Evolutionary conservation across 495 filamentous ascomycete species (phyloP), one percentile per base, ranked within the genome.

Genomic region (Lasiosphaeriaceae sp.): DNA sequence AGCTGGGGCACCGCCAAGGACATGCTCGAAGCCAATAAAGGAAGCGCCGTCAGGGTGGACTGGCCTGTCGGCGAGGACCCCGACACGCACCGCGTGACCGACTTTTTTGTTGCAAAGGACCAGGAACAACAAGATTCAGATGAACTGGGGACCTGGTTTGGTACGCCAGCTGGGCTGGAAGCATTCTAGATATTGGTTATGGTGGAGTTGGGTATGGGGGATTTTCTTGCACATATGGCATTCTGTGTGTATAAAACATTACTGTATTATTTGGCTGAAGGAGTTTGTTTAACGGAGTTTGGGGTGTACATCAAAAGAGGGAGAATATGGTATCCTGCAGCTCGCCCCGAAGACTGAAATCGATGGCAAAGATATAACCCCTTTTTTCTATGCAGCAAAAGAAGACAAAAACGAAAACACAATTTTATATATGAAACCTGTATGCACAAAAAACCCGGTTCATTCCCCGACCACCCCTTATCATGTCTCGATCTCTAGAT

Each of bases 1-100:
- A 94, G 90, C 65, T 98, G 94, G 94, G 88, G 89, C 7, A 97
- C 94, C 1, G 89, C 87, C 11, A 97, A 92, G 69, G 92, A 97
- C 67, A 83, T 97, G 84, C 68, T 98, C 1, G 95, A 97, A 55
- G 65, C 70, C 79, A 82, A 76, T 24, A 80, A 80, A 52, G 80
- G 71, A 2, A 78, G 69, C 22, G 71, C 82, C 14, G 74, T 84
- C 31, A 86, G 80, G 57, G 88, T 95, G 1, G 91, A 96, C 37
- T 98, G 94, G 94, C 89, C 90, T 0, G 76, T 70, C 5, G 86
- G 87, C 41, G 89, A 76, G 16, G 83, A 74, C 21, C 81, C 78
- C 26, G 81, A 84, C 45, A 80, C 76, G 17, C 80, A 80, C 63
- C 80, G 81, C 56, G 66, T 98, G 60, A 90, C 85, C 34, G 86